Evolutionary conservation across 1,284 basidiomycete genomes (phyloP).

Genomic region (Marasmius tenuissimus): DNA sequence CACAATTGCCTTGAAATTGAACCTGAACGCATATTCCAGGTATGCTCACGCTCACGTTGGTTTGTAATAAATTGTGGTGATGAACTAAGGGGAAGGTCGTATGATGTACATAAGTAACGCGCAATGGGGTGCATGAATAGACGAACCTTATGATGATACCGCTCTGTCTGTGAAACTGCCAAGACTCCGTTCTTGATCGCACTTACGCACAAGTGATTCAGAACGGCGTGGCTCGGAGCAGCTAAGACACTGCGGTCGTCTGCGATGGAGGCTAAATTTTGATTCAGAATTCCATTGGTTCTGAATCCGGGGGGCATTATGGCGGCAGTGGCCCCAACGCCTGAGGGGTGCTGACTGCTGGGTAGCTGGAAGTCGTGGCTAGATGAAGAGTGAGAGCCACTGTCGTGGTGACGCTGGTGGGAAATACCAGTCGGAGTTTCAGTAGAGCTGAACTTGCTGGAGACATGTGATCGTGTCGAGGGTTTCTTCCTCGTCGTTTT

Average conservation of each 20-base stretch:
- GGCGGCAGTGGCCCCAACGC: neutral
- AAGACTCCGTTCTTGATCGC: constrained; percentile 94
- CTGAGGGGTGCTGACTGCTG: neutral
- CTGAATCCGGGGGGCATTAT: neutral
- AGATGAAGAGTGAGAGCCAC: constrained; percentile 23
- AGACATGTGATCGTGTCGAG: neutral
- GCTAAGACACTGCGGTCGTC: constrained; percentile 94
- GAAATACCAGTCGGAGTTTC: constrained; percentile 20
- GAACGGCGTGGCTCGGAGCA: constrained; percentile 85
- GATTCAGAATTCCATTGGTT: neutral
- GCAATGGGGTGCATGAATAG: constrained; percentile 7
- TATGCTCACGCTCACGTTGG: constrained; percentile 31
- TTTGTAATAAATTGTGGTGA: constrained; percentile 63
- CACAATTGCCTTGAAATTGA: neutral
- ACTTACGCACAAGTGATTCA: constrained; percentile 95
- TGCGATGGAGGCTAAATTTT: constrained; percentile 37
- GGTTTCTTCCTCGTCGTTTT: constrained; percentile 14
- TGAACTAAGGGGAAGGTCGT: constrained; percentile 42
- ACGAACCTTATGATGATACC: constrained; percentile 90
- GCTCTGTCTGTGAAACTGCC: constrained; percentile 90
- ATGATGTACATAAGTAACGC: neutral
- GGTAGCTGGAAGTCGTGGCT: constrained; percentile 9
- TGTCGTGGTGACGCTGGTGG: constrained; percentile 20
- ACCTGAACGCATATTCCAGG: neutral
- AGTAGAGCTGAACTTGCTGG: constrained; percentile 9